Evolutionary conservation across 495 filamentous ascomycete genomes (phyloP).

Genomic region (Penicillium soppii): DNA sequence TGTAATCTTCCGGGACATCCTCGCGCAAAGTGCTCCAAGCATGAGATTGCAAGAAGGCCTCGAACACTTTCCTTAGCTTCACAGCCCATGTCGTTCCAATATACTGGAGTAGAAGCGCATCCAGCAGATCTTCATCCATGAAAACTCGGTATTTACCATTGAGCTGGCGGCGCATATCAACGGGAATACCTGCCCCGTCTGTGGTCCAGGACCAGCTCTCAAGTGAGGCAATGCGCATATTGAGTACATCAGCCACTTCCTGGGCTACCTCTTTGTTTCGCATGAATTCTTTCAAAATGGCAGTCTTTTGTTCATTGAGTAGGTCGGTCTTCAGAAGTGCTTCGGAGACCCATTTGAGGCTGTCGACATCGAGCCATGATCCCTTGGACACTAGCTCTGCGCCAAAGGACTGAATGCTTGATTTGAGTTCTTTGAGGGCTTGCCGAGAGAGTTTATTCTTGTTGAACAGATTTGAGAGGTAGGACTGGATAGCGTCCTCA

Average conservation of each 20-base stretch:
- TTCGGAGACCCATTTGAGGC: conserved; percentile 51
- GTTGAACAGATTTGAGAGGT: conserved; percentile 54
- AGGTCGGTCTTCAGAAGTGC: conserved; percentile 57
- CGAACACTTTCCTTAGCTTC: conserved; percentile 47
- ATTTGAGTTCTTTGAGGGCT: conserved; percentile 44
- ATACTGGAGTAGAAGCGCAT: conserved; percentile 64
- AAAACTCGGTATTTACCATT: conserved; percentile 60
- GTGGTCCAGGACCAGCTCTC: conserved; percentile 59
- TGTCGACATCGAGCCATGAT: conserved; percentile 33
- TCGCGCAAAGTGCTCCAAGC: conserved; percentile 40
- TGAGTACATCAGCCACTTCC: conserved; percentile 66
- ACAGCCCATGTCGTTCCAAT: conserved; percentile 63
- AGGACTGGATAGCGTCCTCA: conserved; percentile 41
- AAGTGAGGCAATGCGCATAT: conserved; percentile 61
- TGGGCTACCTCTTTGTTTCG: conserved; percentile 52
- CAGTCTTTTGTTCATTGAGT: conserved; percentile 57
- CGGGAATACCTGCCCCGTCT: conserved; percentile 43
- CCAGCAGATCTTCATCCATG: conserved; percentile 68
- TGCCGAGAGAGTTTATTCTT: conserved; percentile 36
- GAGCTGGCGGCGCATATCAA: conserved; percentile 62
- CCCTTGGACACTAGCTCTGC: conserved; percentile 29
- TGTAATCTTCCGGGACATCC: conserved; percentile 43
- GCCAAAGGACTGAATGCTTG: conserved; percentile 46
- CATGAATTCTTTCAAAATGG: conserved; percentile 59
- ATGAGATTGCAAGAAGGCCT: conserved; percentile 22